Base-by-base conservation (phyloP, 768 basidiomycete species). In the Phaeotremella skinneri region DNA sequence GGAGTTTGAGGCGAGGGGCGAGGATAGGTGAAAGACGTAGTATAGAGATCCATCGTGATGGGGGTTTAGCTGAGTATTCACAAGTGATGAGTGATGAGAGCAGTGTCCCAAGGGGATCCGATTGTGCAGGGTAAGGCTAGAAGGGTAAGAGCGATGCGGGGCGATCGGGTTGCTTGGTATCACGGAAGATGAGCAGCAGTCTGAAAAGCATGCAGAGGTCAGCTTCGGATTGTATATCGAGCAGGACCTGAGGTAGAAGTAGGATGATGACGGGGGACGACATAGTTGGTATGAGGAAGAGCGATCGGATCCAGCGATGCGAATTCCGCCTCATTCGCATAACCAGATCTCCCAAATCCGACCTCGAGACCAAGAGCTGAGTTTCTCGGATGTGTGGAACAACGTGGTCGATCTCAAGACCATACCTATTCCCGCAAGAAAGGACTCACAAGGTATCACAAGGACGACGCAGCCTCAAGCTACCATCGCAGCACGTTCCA, bases 1-100 rank as follows among this genome's bases (percentile, higher is more conserved):
- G 63, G 55, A 73, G 11, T 45, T 23, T 85, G 85, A 74, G 86
- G 83, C 76, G 87, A 82, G 25, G 68, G 63, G 81, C 89, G 87
- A 73, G 91, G 90, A 80, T 89, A 88, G 68, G 87, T 87, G 83
- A 96, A 93, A 73, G 91, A 89, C 67, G 90, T 89, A 55, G 91
- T 89, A 84, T 93, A 94, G 76, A 93, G 85, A 77, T 96, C 92
- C 92, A 96, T 93, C 23, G 13, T 62, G 57, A 9, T n/a, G n/a
- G n/a, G n/a, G n/a, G n/a, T 26, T 26, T 32, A 14, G 30, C 4
- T 50, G 26, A 27, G 26, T 50, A 26, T 7, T 11, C 37, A n/a
- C 37, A 32, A 25, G 13, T 14, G 30, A 50, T 16, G 14, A n/a
- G 30, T 32, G 31, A 48, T 45, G 42, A 45, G 32, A 20, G 42